These are phyloP conservation scores for Incumbomyces lentus DNA, from an alignment of 2,329 filamentous ascomycete genomes.

Conservation along the genomic window DNA sequence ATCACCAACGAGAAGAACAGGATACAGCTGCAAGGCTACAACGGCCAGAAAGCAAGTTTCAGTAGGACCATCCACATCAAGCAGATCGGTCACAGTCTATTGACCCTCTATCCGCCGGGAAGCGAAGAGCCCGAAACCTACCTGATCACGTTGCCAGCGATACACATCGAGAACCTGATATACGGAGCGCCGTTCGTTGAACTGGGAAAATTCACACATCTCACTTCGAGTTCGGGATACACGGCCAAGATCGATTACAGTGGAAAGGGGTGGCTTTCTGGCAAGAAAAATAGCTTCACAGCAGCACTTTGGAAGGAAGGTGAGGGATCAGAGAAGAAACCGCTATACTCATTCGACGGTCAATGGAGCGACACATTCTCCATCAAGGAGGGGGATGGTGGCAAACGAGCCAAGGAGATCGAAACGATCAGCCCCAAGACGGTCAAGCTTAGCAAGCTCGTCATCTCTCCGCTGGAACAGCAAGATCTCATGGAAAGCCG, in stretches of 20 bases:
- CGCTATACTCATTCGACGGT: constrained; percentile 70
- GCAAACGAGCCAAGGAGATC: constrained; percentile 37
- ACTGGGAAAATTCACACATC: constrained; percentile 73
- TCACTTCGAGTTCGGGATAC: constrained; percentile 76
- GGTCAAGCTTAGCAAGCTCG: constrained; percentile 52
- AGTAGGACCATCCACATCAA: constrained; percentile 89
- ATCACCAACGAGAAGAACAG: constrained; percentile 81
- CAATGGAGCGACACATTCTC: constrained; percentile 58
- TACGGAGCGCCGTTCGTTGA: constrained; percentile 69
- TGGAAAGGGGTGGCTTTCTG: constrained; percentile 87
- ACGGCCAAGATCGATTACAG: constrained; percentile 85
- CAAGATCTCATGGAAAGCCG: constrained; percentile 85
- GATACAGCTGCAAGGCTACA: constrained; percentile 68
- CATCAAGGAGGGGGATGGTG: constrained; percentile 25
- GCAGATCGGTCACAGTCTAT: constrained; percentile 80
- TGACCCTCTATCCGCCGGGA: constrained; percentile 54
- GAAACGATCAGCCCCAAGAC: constrained; percentile 49
- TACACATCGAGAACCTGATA: constrained; percentile 90
- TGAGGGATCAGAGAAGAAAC: constrained; percentile 51
- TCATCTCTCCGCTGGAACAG: constrained; percentile 60
- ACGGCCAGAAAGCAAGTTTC: constrained; percentile 93
- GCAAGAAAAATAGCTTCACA: constrained; percentile 86
- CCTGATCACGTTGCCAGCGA: constrained; percentile 78
- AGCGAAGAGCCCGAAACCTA: constrained; percentile 54
- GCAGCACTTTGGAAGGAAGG: constrained; percentile 62